Evolutionary conservation across 768 basidiomycete species (phyloP).

Genomic region (Phanerodontia chrysosporium): DNA sequence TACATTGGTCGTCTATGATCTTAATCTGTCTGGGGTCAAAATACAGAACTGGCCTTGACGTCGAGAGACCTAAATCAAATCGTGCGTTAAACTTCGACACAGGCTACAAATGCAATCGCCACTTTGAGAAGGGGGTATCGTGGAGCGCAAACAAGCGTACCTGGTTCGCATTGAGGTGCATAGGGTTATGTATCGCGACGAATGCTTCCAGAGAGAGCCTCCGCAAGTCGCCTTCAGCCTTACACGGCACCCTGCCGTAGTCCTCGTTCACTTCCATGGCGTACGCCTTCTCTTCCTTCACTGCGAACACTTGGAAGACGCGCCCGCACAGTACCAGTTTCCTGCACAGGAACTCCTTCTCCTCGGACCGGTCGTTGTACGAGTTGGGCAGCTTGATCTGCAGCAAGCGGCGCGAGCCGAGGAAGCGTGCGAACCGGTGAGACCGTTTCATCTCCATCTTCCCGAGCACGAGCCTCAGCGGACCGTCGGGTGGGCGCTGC

Average conservation of each 20-base stretch:
- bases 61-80: conserved; percentile 63
- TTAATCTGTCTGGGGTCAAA: conserved; percentile 50
- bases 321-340: conserved; percentile 65
- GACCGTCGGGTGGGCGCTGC: conserved; percentile 11
- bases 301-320: conserved; percentile 55
- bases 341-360: conserved; percentile 35
- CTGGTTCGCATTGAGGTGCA: conserved; percentile 49
- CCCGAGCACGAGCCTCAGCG: conserved; percentile 41
- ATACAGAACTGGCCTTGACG: conserved; percentile 46
- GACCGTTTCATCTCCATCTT: conserved; percentile 57
- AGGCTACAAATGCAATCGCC: conserved; percentile 37
- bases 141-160: conserved; percentile 31
- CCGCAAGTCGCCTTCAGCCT: conserved; percentile 42
- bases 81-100: conserved; percentile 65
- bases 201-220: conserved; percentile 46
- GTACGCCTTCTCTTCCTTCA: conserved; percentile 61
- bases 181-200: conserved; percentile 63
- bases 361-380: conserved; percentile 19
- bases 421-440: conserved; percentile 58
- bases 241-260: conserved; percentile 33
- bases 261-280: conserved; percentile 56
- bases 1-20: conserved; percentile 51
- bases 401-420: conserved; percentile 61
- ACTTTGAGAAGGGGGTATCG: background rate
- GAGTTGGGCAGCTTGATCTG: conserved; percentile 49